phyloP scores from a whole-genome alignment of 768 basidiomycete genomes.

The Suillus hirtellus region DNA sequence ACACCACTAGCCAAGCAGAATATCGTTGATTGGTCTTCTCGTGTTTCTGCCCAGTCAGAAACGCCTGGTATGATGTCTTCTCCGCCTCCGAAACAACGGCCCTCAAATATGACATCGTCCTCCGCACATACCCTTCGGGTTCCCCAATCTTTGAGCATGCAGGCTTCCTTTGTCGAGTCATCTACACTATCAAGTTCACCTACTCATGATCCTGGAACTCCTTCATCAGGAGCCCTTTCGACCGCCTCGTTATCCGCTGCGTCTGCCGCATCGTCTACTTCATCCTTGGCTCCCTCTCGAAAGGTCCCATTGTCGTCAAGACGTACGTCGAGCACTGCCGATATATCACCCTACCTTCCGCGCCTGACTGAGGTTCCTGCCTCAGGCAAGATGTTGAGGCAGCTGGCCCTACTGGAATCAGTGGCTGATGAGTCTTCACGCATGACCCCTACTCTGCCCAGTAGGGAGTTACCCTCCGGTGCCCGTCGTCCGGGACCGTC shows the following conservation, averaged over 20 bases:
- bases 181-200: neutral
- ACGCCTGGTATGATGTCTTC: constrained; percentile 13
- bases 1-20: constrained; percentile 16
- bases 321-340: constrained; percentile 51
- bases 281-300: constrained; percentile 19
- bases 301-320: constrained; percentile 30
- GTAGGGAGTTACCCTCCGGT: constrained; percentile 24
- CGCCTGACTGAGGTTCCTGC: constrained; percentile 53
- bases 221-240: constrained; percentile 13
- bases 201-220: constrained; percentile 8
- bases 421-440: constrained; percentile 74
- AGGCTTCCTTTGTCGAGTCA: constrained; percentile 6
- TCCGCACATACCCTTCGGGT: neutral
- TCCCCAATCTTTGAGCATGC: constrained; percentile 6
- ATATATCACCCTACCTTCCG: constrained; percentile 70
- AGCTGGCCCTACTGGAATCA: constrained; percentile 67
- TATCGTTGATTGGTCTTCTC: constrained; percentile 35
- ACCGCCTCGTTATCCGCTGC: constrained; percentile 9
- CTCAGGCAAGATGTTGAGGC: constrained; percentile 65
- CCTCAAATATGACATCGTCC: constrained; percentile 13
- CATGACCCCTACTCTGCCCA: constrained; percentile 46
- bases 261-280: constrained; percentile 15
- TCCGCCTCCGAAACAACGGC: constrained; percentile 10
- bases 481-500: constrained; percentile 20
- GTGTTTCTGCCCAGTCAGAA: constrained; percentile 26